phyloP scores from a whole-genome alignment of 106 monocot species.

The Agapanthus africanus region DNA sequence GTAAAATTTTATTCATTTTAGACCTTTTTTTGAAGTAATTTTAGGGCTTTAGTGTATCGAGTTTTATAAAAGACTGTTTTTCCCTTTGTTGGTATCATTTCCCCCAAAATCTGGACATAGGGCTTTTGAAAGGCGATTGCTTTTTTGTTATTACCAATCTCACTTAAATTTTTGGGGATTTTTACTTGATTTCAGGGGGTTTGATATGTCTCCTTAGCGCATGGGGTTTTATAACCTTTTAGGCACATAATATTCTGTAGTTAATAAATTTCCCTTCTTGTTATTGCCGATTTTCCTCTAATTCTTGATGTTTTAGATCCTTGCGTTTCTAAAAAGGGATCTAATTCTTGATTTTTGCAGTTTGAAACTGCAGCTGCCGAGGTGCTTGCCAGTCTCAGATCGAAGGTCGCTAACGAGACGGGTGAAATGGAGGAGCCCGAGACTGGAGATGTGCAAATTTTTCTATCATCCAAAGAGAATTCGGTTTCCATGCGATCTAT shows the following conservation, averaged over 20 bases:
- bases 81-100: not conserved
- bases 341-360: too few species aligned
- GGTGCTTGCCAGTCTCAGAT: constrained; percentile 79
- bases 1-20: constrained; percentile 36
- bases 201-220: too few species aligned
- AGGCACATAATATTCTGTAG: too few species aligned
- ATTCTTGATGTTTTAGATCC: too few species aligned
- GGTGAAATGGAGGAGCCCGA: constrained; percentile 97
- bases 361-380: constrained; percentile 88
- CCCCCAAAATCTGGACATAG: not conserved
- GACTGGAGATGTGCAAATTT: constrained; percentile 87
- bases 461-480: constrained; percentile 85
- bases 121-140: not conserved
- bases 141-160: not conserved
- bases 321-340: too few species aligned
- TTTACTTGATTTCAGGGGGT: too few species aligned
- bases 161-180: too few species aligned
- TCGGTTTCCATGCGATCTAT: constrained; percentile 68
- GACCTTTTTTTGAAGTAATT: too few species aligned
- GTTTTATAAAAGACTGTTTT: not conserved
- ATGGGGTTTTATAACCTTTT: too few species aligned
- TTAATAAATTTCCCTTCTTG: too few species aligned
- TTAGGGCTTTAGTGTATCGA: not conserved
- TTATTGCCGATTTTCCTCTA: too few species aligned
- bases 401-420: constrained; percentile 79